Evolutionary conservation across 2,329 filamentous ascomycete species (phyloP), one percentile per base, ranked within the genome.

Genomic region (Cucurbitaria berberidis): DNA sequence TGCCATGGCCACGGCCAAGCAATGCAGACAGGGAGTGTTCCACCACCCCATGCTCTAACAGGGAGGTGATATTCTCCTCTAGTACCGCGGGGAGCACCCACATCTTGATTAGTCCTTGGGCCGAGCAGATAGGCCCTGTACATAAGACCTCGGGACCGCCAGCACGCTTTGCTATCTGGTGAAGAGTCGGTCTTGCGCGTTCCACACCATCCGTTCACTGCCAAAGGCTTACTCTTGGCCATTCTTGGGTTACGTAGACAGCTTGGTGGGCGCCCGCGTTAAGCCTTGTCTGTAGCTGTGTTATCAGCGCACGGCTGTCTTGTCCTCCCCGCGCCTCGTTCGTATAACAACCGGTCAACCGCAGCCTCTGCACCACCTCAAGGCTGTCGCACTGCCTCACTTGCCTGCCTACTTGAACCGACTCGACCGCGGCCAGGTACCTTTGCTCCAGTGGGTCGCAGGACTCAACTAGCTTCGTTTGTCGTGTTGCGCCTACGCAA

Each of bases 101-200:
- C 51, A 51, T 42, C 43, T 39, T 43, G 41, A 46, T 51, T 49
- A 27, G 57, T 56, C 40, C 46, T 57, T 50, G 48, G 58, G 59
- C 56, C 62, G 53, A 56, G 61, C 53, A n/a, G 56, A 55, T 59
- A 60, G 61, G 63, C 59, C 57, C 62, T 48, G 41, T 53, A 58
- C 55, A 58, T 51, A 60, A 62, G 55, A 39, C 38, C 57, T 56
- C 59, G 52, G 32, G 53, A 47, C 32, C 48, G 34, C 51, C 43
- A 41, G 38, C 45, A 38, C 47, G 42, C 46, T 47, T n/a, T 35
- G n/a, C 36, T 47, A 30, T 54, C 34, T 55, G 53, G 51, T 48
- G 27, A 50, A 50, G n/a, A n/a, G 19, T 32, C 42, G 34, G 45
- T 19, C 52, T 36, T 32, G 42, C 47, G 40, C 47, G 51, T 51